A percentile compares a stretch with the other conserved stretches of the same genome.
Evolutionary conservation across 352 stramenopile species (phyloP).

Genomic region (Halophytophthora polymorphica): DNA sequence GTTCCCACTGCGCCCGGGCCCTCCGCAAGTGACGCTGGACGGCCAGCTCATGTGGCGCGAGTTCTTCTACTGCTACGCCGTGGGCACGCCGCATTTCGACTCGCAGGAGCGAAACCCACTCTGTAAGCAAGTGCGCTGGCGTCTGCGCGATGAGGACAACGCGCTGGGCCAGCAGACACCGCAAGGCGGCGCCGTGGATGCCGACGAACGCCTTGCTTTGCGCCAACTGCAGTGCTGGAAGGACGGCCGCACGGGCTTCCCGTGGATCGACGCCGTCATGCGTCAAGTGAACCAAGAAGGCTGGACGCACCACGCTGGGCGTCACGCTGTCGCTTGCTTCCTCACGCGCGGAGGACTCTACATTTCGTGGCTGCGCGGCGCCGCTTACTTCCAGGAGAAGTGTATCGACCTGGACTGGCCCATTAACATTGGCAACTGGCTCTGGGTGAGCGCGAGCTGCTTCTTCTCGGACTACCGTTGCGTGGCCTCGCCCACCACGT

Average conservation of each 20-base stretch:
- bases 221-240: slow-evolving; percentile 86
- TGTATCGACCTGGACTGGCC: slow-evolving; percentile 95
- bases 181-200: slow-evolving; percentile 8
- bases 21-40: slow-evolving; percentile 88
- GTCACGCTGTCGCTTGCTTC: slow-evolving; percentile 96
- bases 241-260: slow-evolving; percentile 93
- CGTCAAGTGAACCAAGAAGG: slow-evolving; percentile 87
- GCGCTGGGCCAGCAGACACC: slow-evolving; percentile 8
- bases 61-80: slow-evolving; percentile 88
- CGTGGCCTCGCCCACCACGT: slow-evolving; percentile 91
- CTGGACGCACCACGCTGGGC: slow-evolving; percentile 80
- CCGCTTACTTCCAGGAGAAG: slow-evolving; percentile 88
- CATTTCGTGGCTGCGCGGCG: slow-evolving; percentile 91
- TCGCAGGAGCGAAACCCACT: slow-evolving; percentile 89
- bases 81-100: slow-evolving; percentile 75
- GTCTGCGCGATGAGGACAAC: slow-evolving; percentile 27
- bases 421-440: slow-evolving; percentile 98
- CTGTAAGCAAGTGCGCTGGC: slow-evolving; percentile 78
- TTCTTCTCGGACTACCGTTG: slow-evolving; percentile 97
- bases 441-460: slow-evolving; percentile 92
- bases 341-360: slow-evolving; percentile 95
- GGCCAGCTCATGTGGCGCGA: slow-evolving; percentile 96
- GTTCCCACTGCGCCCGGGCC: slow-evolving; percentile 75
- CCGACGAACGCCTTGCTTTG: slow-evolving; percentile 47
- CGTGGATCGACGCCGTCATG: slow-evolving; percentile 97